These are phyloP conservation scores for Chenopodium album DNA, from an alignment of 148 eudicot genomes.

Conservation along the genomic window DNA sequence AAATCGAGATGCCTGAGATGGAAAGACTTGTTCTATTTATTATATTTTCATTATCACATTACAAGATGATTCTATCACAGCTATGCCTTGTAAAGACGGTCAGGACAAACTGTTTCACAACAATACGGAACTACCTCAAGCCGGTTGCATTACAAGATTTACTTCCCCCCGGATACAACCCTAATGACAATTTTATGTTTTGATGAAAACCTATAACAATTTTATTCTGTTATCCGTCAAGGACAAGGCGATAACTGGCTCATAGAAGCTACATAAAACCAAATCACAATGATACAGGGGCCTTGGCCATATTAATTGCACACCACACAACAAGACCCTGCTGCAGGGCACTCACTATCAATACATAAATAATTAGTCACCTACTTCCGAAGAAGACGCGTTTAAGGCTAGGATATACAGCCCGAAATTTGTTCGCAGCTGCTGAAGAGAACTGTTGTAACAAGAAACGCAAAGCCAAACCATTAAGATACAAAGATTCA, in stretches of 20 bases:
- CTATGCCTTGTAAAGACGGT: background rate
- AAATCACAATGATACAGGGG: conserved; percentile 17
- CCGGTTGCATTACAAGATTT: conserved; percentile 2
- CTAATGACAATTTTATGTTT: conserved; percentile 2
- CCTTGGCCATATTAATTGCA: conserved; percentile 9
- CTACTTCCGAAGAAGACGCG: conserved; percentile 76
- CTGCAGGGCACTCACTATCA: background rate
- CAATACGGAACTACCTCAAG: conserved; percentile 7
- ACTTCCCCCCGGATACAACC: background rate
- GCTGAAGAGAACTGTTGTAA: conserved; percentile 46
- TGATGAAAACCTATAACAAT: background rate
- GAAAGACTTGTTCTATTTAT: conserved; percentile 5
- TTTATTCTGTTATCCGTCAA: conserved; percentile 21
- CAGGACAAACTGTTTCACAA: conserved; percentile 5
- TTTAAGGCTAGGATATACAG: conserved; percentile 67
- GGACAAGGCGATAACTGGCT: conserved; percentile 6
- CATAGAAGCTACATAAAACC: conserved; percentile 6
- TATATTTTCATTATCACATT: conserved; percentile 18
- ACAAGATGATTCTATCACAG: conserved; percentile 25
- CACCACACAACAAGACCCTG: background rate
- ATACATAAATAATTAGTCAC: conserved; percentile 32
- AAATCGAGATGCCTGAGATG: background rate
- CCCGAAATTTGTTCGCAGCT: conserved; percentile 58
- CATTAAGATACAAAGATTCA: background rate
- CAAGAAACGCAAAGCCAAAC: background rate